Evolutionary conservation across 352 stramenopile genomes (phyloP).

Genomic region (Blastocystis sp.): DNA sequence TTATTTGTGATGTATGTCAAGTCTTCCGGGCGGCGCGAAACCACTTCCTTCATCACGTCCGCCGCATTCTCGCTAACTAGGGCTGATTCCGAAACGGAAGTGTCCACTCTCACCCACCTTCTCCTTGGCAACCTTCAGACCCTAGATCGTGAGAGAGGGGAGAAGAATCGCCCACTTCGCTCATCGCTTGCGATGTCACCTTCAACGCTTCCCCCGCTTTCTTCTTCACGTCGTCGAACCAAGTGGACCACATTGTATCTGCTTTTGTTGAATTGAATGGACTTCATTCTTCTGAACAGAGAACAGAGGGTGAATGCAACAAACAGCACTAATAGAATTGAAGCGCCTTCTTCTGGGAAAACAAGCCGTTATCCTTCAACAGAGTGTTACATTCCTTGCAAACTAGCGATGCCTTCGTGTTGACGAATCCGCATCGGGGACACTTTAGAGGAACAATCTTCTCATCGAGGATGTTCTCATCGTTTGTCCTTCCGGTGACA

Average conservation of each 20-base stretch:
- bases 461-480: slow-evolving; percentile 7
- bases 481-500: neutral
- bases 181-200: slow-evolving; percentile 8
- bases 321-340: slow-evolving; percentile 20
- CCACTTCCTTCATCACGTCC: slow-evolving; percentile 66
- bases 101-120: slow-evolving; percentile 54
- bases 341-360: neutral
- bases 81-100: neutral
- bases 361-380: slow-evolving; percentile 14
- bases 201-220: slow-evolving; percentile 37
- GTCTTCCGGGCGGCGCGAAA: slow-evolving; percentile 55
- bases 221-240: slow-evolving; percentile 63
- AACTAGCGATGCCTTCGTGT: slow-evolving; percentile 37
- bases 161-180: neutral
- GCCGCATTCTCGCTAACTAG: slow-evolving; percentile 58
- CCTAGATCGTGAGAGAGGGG: slow-evolving; percentile 17
- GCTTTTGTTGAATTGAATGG: neutral
- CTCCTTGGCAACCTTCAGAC: slow-evolving; percentile 57
- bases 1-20: slow-evolving; percentile 66
- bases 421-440: slow-evolving; percentile 36
- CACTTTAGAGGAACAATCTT: slow-evolving; percentile 1
- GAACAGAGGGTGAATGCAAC: neutral
- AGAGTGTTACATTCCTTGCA: slow-evolving; percentile 61
- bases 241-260: slow-evolving; percentile 57
- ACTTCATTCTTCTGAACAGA: neutral